Base-by-base conservation (phyloP, 1,139 yeast genomes). In the Taphrina flavorubra region DNA sequence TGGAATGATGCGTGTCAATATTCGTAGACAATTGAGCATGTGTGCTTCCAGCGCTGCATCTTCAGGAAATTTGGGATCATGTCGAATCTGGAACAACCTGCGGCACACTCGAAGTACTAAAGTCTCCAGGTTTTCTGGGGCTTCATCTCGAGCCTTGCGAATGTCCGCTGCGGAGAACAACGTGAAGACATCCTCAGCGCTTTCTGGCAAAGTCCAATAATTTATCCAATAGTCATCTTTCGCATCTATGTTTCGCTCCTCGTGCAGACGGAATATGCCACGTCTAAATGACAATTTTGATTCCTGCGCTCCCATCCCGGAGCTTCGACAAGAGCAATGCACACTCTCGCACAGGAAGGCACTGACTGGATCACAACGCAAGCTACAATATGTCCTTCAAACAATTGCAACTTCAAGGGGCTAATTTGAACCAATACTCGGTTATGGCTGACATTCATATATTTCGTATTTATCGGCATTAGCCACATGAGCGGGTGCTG, bases 1-100 rank as follows among this genome's bases (percentile, higher is more conserved):
- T 0, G 97, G 97, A 18, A 90, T 72, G 2, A 90, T 69, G 69
- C 86, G 83, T 0, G 92, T 86, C 59, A 92, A 77, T 8, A 89
- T 77, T 46, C 97, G 82, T 14, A 88, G 75, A 73, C 92, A 87
- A 72, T 87, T 88, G 56, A 89, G 78, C 25, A 80, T 75, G 72
- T 78, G 79, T 49, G 74, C 75, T 6, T 76, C 77, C 1, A 75
- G 75, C 10, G 69, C 70, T 1, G 18, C 53, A 11, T 75, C 56
- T 63, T 73, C 74, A 7, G 78, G 81, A 72, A 76, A 78, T 39
- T 69, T 70, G 53, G 71, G 73, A 51, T 72, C 72, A 40, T 72
- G 70, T 69, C 77, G 72, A 16, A 79, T 73, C 47, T 69, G 73
- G 51, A 79, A 78, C 69, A 81, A 78, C 70, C 79, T 79, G 56